Base-by-base conservation (phyloP, 148 eudicot species). In the Camellia lanceoleosa region DNA sequence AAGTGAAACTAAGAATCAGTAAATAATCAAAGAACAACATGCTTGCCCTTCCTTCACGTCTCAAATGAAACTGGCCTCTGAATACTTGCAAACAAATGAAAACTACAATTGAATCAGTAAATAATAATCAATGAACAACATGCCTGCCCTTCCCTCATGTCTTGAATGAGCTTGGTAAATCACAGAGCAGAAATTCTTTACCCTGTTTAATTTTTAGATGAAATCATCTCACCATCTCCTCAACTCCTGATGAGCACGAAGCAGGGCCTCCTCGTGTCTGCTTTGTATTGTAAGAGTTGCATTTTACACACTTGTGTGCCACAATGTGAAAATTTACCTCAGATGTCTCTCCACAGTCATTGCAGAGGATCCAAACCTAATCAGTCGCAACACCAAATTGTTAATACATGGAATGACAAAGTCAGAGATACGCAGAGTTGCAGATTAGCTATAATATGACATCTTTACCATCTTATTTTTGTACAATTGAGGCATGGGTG, bases 311-410 rank as follows among this genome's bases (percentile, higher is more conserved):
- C 76, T 93, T 93, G 67, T 87, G 90, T 4, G 91, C 96, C 75
- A 92, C 77, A 23, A 90, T 71, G 70, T 93, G 95, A 82, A 84
- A 93, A 49, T 80, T 78, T 11, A 93, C 95, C 68, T 90, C 85
- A 0, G 94, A 84, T 43, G 62, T 87, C 56, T 64, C 81, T 66
- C 88, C 92, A 80, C 97, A 93, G 73, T 93, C 97, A 72, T 93
- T 93, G 89, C 97, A 93, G 8, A 92, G 91, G 76, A 92, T 93
- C 86, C 87, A 89, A 13, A 93, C 94, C 96, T 93, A 77, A 61
- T 5, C 15, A 61, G 5, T 38, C 0, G 47, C 44, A 65, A 18
- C 54, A 61, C 30, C 23, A 73, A 73, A 30, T 16, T 16, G 47
- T 73, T 71, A 54, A 2, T 15, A 73, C 0, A 64, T 13, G 76